Percentiles rank a stretch among this genome's conserved stretches.
Conservation (phyloP, 805 yeast species). For the Cyberlindnera mississippiensis region DNA sequence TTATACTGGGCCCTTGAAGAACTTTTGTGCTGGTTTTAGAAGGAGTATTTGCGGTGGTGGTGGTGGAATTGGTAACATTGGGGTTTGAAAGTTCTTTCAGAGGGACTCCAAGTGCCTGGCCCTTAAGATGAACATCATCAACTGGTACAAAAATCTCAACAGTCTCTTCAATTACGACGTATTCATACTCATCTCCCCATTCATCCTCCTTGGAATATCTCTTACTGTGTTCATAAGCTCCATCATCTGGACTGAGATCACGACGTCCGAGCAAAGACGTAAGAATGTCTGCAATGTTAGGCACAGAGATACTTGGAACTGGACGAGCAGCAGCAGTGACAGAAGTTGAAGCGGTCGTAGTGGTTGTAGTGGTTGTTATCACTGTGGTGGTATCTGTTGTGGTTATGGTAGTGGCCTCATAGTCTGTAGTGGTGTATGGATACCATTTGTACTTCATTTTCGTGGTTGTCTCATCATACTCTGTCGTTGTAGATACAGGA, state of each 20-base stretch:
- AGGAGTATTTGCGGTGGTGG: no score
- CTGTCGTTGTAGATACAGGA: conserved; percentile 25
- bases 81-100: no score
- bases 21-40: no score
- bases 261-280: conserved; percentile 9
- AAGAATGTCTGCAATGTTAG: conserved; percentile 3
- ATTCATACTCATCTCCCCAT: conserved; percentile 1
- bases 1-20: no score
- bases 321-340: conserved; percentile 15
- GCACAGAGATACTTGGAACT: conserved; percentile 10
- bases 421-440: conserved; percentile 20
- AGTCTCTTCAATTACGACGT: conserved; percentile 9
- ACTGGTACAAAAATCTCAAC: conserved; percentile 5
- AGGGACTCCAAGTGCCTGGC: no score
- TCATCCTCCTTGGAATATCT: not conserved
- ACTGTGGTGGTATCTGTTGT: no score
- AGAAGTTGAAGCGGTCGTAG: conserved; percentile 14
- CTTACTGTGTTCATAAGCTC: not conserved
- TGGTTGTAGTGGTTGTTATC: no score
- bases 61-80: no score
- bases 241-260: not conserved
- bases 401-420: conserved; percentile 8
- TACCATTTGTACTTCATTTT: conserved; percentile 23
- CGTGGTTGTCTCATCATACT: conserved; percentile 23
- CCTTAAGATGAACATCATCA: not conserved